Percentiles rank a stretch among this genome's conserved stretches.
Evolutionary conservation across 768 basidiomycete genomes (phyloP).

Genomic region (Suillus clintonianus): DNA sequence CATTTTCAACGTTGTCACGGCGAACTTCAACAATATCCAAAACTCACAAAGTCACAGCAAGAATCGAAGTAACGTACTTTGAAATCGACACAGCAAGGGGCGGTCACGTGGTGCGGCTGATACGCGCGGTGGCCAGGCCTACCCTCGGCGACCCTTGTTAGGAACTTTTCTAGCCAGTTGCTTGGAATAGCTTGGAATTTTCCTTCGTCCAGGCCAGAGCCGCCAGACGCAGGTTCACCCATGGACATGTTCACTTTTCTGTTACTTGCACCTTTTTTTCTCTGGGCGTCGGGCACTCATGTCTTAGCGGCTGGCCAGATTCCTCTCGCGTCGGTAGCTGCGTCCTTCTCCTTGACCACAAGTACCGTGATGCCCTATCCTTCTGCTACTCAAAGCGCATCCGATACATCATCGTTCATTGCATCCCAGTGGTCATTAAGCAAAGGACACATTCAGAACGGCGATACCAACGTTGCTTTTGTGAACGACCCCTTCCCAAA

Average conservation of each 20-base stretch:
- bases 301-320: slow-evolving; percentile 4
- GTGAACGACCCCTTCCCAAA: slow-evolving; percentile 69
- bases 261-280: background rate
- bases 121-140: background rate
- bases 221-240: background rate
- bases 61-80: no score
- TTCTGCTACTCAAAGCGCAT: slow-evolving; percentile 52
- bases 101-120: no score
- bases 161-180: no score
- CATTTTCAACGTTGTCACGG: no score
- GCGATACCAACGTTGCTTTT: slow-evolving; percentile 56
- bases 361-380: slow-evolving; percentile 70
- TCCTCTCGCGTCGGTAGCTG: slow-evolving; percentile 38
- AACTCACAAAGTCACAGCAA: no score
- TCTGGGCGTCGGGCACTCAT: background rate
- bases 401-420: slow-evolving; percentile 52
- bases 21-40: no score
- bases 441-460: slow-evolving; percentile 62
- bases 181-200: no score
- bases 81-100: no score
- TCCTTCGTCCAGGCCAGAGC: background rate
- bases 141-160: background rate
- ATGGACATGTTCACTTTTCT: background rate
- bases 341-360: slow-evolving; percentile 55
- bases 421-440: slow-evolving; percentile 60